Evolutionary conservation across 2,329 filamentous ascomycete species (phyloP).

Genomic region (Penicillium verrucosum): DNA sequence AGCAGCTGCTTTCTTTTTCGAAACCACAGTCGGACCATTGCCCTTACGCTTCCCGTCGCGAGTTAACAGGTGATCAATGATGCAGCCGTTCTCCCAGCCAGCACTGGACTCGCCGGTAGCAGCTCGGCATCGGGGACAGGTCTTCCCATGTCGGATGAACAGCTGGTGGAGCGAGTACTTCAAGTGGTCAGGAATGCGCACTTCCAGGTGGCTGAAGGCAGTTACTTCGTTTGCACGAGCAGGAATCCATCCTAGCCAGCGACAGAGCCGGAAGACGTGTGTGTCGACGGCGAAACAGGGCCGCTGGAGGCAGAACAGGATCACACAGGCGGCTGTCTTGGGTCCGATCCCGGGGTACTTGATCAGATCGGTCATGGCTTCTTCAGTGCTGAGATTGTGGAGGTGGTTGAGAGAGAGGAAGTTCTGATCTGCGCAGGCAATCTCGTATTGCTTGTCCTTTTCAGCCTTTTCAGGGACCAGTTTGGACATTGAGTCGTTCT

Average conservation of each 20-base stretch:
- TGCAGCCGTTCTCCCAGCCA: slow-evolving; percentile 62
- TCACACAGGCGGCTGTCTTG: slow-evolving; percentile 64
- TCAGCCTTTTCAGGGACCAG: slow-evolving; percentile 38
- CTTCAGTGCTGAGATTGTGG: slow-evolving; percentile 53
- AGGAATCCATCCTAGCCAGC: slow-evolving; percentile 62
- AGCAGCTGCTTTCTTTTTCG: slow-evolving; percentile 3
- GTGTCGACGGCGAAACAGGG: slow-evolving; percentile 65
- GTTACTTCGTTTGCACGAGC: slow-evolving; percentile 46
- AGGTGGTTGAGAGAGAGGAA: slow-evolving; percentile 64
- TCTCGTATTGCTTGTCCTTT: slow-evolving; percentile 56
- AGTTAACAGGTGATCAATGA: slow-evolving; percentile 61
- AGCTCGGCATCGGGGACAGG: slow-evolving; percentile 59
- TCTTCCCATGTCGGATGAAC: slow-evolving; percentile 61
- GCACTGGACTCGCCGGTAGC: slow-evolving; percentile 59
- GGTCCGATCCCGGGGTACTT: slow-evolving; percentile 62
- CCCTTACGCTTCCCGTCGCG: slow-evolving; percentile 52
- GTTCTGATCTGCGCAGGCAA: slow-evolving; percentile 55
- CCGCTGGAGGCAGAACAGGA: slow-evolving; percentile 62
- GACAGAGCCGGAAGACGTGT: slow-evolving; percentile 62
- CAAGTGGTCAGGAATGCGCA: slow-evolving; percentile 58
- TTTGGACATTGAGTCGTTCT: slow-evolving; percentile 27
- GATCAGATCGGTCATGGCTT: slow-evolving; percentile 57
- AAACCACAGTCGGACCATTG: neutral
- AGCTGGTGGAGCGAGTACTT: slow-evolving; percentile 64
- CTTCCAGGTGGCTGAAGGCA: slow-evolving; percentile 60